Evolutionary conservation across 352 stramenopile species (phyloP).

Genomic region (Pythium vanterpoolii): DNA sequence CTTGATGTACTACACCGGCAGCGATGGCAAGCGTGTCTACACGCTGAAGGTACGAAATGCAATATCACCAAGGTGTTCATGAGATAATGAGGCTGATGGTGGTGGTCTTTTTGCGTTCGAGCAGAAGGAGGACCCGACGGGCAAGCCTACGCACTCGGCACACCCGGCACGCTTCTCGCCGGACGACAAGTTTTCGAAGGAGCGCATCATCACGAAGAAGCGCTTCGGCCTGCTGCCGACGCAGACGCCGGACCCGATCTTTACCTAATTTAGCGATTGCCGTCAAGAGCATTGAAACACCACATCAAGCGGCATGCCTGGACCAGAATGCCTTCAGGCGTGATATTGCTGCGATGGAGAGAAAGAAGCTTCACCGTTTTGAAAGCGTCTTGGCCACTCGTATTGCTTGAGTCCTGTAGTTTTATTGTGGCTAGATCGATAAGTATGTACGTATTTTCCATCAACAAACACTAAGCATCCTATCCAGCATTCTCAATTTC

Average conservation of each 20-base stretch:
- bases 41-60: conserved; percentile 92
- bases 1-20: conserved; percentile 99
- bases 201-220: conserved; percentile 98
- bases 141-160: conserved; percentile 94
- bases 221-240: conserved; percentile 97
- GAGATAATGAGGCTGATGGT: background rate
- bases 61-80: background rate
- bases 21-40: conserved; percentile 97
- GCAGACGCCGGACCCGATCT: conserved; percentile 88
- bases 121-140: conserved; percentile 93
- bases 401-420: conserved; percentile 7
- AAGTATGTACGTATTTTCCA: conserved; percentile 18
- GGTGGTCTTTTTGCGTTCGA: background rate
- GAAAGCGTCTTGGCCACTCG: background rate
- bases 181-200: conserved; percentile 99
- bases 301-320: background rate
- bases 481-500: background rate
- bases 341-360: background rate
- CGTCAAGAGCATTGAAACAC: conserved; percentile 1
- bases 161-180: conserved; percentile 98
- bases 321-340: no score
- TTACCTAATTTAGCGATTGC: conserved; percentile 49
- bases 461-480: no score
- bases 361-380: background rate
- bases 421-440: conserved; percentile 22